These are phyloP conservation scores for Penicillium oxalicum DNA, from an alignment of 2,329 filamentous ascomycete genomes.

Conservation along the genomic window DNA sequence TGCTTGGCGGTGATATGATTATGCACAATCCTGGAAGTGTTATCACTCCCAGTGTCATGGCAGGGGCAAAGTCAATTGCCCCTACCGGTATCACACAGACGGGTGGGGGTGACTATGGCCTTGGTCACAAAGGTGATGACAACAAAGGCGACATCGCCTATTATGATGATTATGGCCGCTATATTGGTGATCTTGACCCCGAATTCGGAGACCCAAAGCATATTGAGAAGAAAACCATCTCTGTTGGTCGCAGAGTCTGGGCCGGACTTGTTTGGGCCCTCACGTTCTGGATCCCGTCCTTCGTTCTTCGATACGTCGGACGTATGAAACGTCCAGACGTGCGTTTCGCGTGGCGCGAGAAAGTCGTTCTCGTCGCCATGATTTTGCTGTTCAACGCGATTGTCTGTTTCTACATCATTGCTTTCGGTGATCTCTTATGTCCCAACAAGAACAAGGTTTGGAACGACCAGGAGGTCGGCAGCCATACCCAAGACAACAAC, in stretches of 20 bases:
- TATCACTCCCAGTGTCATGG: conserved; percentile 45
- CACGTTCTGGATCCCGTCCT: conserved; percentile 93
- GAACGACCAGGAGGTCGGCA: conserved; percentile 62
- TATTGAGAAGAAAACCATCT: conserved; percentile 63
- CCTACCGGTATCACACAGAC: conserved; percentile 38
- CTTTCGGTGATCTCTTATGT: conserved; percentile 77
- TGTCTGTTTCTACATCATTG: conserved; percentile 88
- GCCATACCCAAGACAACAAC: conserved; percentile 66
- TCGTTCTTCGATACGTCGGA: conserved; percentile 69
- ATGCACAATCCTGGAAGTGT: conserved; percentile 38
- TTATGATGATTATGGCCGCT: conserved; percentile 65
- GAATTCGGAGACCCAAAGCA: conserved; percentile 72
- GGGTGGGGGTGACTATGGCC: conserved; percentile 72
- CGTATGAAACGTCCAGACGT: conserved; percentile 97
- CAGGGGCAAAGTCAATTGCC: conserved; percentile 51
- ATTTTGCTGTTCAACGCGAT: conserved; percentile 75
- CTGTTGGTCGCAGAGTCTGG: conserved; percentile 66
- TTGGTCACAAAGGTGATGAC: conserved; percentile 78
- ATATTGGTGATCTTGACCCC: conserved; percentile 64
- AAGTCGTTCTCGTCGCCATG: conserved; percentile 72
- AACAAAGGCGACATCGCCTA: conserved; percentile 63
- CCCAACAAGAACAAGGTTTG: conserved; percentile 90
- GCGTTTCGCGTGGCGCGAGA: conserved; percentile 95
- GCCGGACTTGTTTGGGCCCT: conserved; percentile 74
- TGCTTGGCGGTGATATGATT: conserved; percentile 65